phyloP scores from a whole-genome alignment of 441 rosid species.

The Arabidopsis lyrata region DNA sequence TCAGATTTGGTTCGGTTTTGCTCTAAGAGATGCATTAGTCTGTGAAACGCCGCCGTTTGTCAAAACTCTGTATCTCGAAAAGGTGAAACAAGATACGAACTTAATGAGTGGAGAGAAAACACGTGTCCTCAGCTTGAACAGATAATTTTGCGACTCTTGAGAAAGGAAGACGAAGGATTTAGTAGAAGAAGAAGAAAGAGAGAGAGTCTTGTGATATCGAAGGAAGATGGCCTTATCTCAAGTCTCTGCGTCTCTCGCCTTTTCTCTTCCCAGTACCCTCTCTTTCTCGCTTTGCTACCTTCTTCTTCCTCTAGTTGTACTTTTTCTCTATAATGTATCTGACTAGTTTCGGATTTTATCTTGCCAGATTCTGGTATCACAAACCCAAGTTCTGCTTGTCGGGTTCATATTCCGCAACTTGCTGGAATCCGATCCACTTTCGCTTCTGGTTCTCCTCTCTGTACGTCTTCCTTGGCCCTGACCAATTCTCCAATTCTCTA shows the following conservation, averaged over 20 bases:
- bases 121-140: conserved; percentile 46
- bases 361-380: conserved; percentile 51
- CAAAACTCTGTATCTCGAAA: not conserved
- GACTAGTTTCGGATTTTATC: conserved; percentile 27
- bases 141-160: conserved; percentile 37
- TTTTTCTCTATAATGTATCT: conserved; percentile 11
- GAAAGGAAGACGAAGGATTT: conserved; percentile 31
- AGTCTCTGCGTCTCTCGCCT: conserved; percentile 54
- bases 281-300: not conserved
- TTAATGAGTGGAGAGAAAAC: conserved; percentile 36
- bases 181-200: conserved; percentile 7
- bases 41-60: conserved; percentile 22
- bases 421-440: conserved; percentile 47
- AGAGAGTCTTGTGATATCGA: conserved; percentile 1
- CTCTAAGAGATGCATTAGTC: not conserved
- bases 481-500: conserved; percentile 6
- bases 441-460: conserved; percentile 63
- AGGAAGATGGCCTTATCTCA: conserved; percentile 59
- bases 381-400: conserved; percentile 29
- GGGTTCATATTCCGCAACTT: conserved; percentile 46
- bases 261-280: conserved; percentile 52
- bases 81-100: conserved; percentile 36
- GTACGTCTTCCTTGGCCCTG: conserved; percentile 44
- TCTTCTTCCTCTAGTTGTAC: not conserved
- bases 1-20: not conserved